phyloP scores from a whole-genome alignment of 2,329 filamentous ascomycete species.

The Sarocladiaceae sp. region DNA sequence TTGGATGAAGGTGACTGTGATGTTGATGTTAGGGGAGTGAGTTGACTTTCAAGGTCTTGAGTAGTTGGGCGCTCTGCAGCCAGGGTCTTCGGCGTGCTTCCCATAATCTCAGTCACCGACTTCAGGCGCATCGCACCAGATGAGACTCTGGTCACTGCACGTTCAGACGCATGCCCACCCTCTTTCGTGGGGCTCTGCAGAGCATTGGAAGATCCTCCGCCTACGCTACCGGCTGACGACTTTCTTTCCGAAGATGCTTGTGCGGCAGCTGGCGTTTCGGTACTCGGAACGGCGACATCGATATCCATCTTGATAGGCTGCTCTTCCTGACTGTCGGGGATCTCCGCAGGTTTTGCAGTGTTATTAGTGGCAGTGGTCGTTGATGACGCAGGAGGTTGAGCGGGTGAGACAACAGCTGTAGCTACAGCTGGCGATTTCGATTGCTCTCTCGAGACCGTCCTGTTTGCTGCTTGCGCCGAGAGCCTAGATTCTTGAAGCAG shows the following conservation, averaged over 20 bases:
- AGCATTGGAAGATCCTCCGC: constrained; percentile 4
- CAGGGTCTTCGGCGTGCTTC: constrained; percentile 41
- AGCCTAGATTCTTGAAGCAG: constrained; percentile 36
- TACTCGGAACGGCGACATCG: constrained; percentile 18
- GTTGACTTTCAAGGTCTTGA: constrained; percentile 25
- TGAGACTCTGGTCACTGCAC: constrained; percentile 63
- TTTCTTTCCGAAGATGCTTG: not conserved
- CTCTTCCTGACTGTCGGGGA: constrained; percentile 30
- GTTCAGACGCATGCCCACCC: constrained; percentile 24
- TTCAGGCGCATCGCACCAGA: constrained; percentile 66
- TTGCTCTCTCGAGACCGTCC: not conserved
- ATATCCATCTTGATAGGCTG: constrained; percentile 28
- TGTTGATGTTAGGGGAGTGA: constrained; percentile 36
- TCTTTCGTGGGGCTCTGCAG: constrained; percentile 15
- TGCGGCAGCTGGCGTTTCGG: not conserved
- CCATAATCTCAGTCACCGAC: constrained; percentile 66
- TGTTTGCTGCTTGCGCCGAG: not conserved
- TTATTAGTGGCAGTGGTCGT: constrained; percentile 10
- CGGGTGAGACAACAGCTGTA: constrained; percentile 12
- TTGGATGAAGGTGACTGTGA: constrained; percentile 35
- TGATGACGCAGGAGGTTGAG: constrained; percentile 8
- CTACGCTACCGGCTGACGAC: not conserved
- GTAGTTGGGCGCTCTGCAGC: constrained; percentile 25
- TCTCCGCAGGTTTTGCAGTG: constrained; percentile 16
- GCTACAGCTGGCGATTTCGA: constrained; percentile 13